These are phyloP conservation scores for Isabelozyma gotoi DNA, from an alignment of 805 yeast genomes.

Conservation along the genomic window DNA sequence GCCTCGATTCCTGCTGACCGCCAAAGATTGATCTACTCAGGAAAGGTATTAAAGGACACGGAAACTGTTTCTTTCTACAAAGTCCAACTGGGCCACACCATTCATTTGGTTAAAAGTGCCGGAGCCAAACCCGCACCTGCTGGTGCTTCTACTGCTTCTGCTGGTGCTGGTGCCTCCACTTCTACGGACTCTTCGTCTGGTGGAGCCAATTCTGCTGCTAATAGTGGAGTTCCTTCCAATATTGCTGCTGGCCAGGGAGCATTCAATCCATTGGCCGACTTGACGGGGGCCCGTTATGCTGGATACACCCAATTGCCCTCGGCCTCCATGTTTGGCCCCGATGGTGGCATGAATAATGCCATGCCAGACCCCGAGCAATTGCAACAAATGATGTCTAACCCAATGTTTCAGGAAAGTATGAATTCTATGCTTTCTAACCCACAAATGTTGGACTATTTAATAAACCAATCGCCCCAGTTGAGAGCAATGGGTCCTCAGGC, in stretches of 20 bases:
- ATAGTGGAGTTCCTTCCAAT: slow-evolving; percentile 62
- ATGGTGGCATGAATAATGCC: slow-evolving; percentile 78
- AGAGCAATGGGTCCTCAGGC: slow-evolving; percentile 88
- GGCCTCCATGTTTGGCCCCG: slow-evolving; percentile 89
- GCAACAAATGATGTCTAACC: slow-evolving; percentile 73
- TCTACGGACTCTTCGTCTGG: slow-evolving; percentile 14
- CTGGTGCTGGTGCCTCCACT: slow-evolving; percentile 15
- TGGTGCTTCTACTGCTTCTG: slow-evolving; percentile 21
- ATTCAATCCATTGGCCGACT: slow-evolving; percentile 85
- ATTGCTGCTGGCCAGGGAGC: slow-evolving; percentile 87
- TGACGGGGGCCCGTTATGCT: slow-evolving; percentile 95
- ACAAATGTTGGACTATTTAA: slow-evolving; percentile 79
- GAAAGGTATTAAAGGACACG: slow-evolving; percentile 84
- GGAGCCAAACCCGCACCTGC: slow-evolving; percentile 31
- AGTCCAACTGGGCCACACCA: slow-evolving; percentile 80
- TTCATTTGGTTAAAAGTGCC: slow-evolving; percentile 88
- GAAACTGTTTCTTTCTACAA: slow-evolving; percentile 76
- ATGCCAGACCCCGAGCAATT: slow-evolving; percentile 77
- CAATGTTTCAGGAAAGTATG: slow-evolving; percentile 79
- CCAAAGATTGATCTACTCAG: slow-evolving; percentile 90
- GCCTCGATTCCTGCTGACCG: slow-evolving; percentile 71
- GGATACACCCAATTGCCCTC: slow-evolving; percentile 88
- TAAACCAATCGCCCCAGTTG: slow-evolving; percentile 80
- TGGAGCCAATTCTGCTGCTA: slow-evolving; percentile 6
- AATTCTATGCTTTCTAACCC: slow-evolving; percentile 82